A percentile compares a stretch with the other conserved stretches of the same genome.
phyloP scores from a whole-genome alignment of 352 stramenopile species.

The Thraustotheca clavata region DNA sequence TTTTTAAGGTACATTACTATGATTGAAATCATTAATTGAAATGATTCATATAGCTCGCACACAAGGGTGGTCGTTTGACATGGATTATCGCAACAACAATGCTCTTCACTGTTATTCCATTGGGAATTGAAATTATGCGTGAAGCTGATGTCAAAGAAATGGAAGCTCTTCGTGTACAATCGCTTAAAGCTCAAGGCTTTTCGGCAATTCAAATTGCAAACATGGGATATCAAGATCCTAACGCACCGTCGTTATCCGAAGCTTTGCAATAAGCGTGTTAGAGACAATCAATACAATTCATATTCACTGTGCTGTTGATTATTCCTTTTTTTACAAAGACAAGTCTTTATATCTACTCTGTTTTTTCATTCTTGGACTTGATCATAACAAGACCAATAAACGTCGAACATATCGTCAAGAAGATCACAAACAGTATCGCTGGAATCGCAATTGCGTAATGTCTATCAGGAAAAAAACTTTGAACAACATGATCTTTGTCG shows the following conservation, averaged over 20 bases:
- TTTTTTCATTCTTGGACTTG: constrained; percentile 75
- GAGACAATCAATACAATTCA: constrained; percentile 3
- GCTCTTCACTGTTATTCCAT: constrained; percentile 73
- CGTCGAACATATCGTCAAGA: constrained; percentile 73
- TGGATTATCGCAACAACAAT: constrained; percentile 79
- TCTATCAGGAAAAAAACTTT: constrained; percentile 81
- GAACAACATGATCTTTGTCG: constrained; percentile 62
- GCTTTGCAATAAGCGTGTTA: constrained; percentile 24
- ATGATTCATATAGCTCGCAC: constrained; percentile 36
- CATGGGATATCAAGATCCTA: constrained; percentile 74
- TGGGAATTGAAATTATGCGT: constrained; percentile 70
- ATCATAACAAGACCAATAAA: constrained; percentile 89
- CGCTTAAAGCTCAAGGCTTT: constrained; percentile 53
- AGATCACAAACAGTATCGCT: constrained; percentile 70
- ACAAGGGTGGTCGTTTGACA: constrained; percentile 54
- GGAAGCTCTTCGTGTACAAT: not conserved
- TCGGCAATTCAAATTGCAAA: constrained; percentile 74
- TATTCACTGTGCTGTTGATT: not conserved
- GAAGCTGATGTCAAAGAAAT: constrained; percentile 15
- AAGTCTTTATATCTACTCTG: constrained; percentile 25
- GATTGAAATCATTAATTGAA: not conserved
- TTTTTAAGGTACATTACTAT: not conserved
- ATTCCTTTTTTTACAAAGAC: not conserved
- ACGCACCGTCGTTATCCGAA: constrained; percentile 27
- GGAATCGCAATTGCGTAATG: constrained; percentile 86